Evolutionary conservation across 2,329 filamentous ascomycete genomes (phyloP), one percentile per base, ranked within the genome.

Genomic region (Botryotinia calthae): DNA sequence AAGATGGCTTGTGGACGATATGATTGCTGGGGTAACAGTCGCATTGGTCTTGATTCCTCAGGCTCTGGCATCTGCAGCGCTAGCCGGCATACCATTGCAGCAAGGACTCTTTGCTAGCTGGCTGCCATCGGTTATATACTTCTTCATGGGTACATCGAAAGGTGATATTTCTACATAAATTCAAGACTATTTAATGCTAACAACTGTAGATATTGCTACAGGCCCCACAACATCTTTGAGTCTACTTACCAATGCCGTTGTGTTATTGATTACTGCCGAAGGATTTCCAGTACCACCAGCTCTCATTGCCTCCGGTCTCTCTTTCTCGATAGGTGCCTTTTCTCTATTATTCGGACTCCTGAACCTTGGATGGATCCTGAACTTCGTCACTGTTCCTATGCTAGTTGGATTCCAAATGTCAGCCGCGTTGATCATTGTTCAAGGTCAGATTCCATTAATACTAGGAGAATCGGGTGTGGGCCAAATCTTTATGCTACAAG

Each of bases 331-430:
- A 74, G 90, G 90, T 0, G 82, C 90, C 4, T 90, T 88, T 76
- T 84, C 86, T 25, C 84, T 91, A 34, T 83, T 85, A 25, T 81
- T 91, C 4, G 89, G 89, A 0, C 82, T 91, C 1, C 82, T 91
- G 34, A 89, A 88, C 70, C 85, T 91, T 8, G 89, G 89, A 0
- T 91, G 90, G 78, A 82, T 91, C 8, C 84, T 91, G 31, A 88
- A 91, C 74, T 91, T 90, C 76, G 87, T 91, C 76, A 90, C 89
- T 0, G 84, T 89, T 1, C 89, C 89, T 0, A 87, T 91, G 1
- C 84, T 91, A 0, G 88, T 84, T 10, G 89, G 89, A 7, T 91
- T 91, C 81, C 90, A 91, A 76, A 89, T 88, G 0, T 89, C 89
- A 2, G 89, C 89, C 1, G 89, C 88, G 37, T 86, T 91, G 65